Conservation (phyloP, 371 early-diverging fungal species). For the Mucor irregularis region DNA sequence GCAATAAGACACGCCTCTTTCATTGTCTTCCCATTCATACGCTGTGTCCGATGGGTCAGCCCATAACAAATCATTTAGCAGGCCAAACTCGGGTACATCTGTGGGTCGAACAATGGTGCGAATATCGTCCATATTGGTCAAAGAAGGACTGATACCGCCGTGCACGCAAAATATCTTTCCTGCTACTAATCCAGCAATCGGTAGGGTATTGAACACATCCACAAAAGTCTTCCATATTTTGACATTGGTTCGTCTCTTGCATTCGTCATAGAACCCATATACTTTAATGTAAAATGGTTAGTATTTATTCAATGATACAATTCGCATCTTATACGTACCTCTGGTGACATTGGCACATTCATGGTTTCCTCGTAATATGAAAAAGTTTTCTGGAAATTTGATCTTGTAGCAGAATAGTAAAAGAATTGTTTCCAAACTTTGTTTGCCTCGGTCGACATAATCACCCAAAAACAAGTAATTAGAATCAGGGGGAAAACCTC, state of each 20-base stretch:
- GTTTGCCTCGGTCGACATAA: slow-evolving; percentile 98
- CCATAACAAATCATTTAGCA: slow-evolving; percentile 87
- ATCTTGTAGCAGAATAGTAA: slow-evolving; percentile 97
- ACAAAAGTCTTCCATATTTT: slow-evolving; percentile 98
- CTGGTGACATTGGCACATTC: slow-evolving; percentile 64
- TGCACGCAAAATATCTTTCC: slow-evolving; percentile 98
- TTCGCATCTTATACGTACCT: slow-evolving; percentile 19
- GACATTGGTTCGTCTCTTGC: slow-evolving; percentile 93
- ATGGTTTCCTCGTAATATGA: slow-evolving; percentile 98
- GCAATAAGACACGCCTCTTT: slow-evolving; percentile 94
- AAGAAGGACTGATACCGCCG: slow-evolving; percentile 83
- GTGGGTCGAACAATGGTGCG: slow-evolving; percentile 86
- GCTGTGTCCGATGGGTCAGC: slow-evolving; percentile 79
- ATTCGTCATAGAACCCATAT: slow-evolving; percentile 99
- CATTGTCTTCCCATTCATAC: slow-evolving; percentile 96
- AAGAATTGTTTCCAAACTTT: slow-evolving; percentile 91
- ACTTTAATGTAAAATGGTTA: slow-evolving; percentile 37
- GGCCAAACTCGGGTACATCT: slow-evolving; percentile 95
- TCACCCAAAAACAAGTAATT: slow-evolving; percentile 98
- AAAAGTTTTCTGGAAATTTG: slow-evolving; percentile 97
- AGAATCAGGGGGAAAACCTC: slow-evolving; percentile 84
- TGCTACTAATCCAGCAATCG: slow-evolving; percentile 96
- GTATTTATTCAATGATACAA: not conserved
- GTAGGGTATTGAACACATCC: slow-evolving; percentile 97
- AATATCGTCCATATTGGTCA: slow-evolving; percentile 90